Conservation (phyloP, 2,329 filamentous ascomycete genomes). For the Claviceps sorghi region DNA sequence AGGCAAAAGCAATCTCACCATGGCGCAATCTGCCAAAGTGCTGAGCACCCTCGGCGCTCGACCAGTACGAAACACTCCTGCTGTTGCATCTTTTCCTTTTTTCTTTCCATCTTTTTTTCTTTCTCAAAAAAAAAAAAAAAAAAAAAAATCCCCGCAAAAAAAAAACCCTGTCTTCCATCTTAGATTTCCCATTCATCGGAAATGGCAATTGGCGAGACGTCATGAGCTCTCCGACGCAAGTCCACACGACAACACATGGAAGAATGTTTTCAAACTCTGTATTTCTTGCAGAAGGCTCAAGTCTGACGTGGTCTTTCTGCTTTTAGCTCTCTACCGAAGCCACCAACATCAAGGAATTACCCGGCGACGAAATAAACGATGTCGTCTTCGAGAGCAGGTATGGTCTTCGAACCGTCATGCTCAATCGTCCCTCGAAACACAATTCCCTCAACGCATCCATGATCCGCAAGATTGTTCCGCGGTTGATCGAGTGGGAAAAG, state of each 20-base stretch:
- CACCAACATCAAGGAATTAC: conserved; percentile 36
- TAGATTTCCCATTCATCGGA: background rate
- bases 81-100: background rate
- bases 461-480: conserved; percentile 83
- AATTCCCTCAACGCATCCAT: conserved; percentile 91
- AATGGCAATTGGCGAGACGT: background rate
- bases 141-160: too few species aligned
- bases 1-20: conserved; percentile 29
- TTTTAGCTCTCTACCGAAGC: conserved; percentile 22
- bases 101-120: background rate
- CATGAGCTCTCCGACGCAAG: background rate
- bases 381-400: conserved; percentile 83
- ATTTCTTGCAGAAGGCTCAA: too few species aligned
- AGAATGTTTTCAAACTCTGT: background rate
- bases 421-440: conserved; percentile 83
- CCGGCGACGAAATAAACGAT: conserved; percentile 68
- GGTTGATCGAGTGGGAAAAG: conserved; percentile 85
- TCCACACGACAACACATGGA: background rate
- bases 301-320: background rate
- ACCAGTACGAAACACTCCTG: conserved; percentile 11
- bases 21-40: conserved; percentile 73
- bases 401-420: conserved; percentile 79
- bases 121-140: background rate
- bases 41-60: conserved; percentile 35
- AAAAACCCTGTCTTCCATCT: too few species aligned